Conservation (phyloP, 257 asterid genomes). For the Nemophila menziesii region DNA sequence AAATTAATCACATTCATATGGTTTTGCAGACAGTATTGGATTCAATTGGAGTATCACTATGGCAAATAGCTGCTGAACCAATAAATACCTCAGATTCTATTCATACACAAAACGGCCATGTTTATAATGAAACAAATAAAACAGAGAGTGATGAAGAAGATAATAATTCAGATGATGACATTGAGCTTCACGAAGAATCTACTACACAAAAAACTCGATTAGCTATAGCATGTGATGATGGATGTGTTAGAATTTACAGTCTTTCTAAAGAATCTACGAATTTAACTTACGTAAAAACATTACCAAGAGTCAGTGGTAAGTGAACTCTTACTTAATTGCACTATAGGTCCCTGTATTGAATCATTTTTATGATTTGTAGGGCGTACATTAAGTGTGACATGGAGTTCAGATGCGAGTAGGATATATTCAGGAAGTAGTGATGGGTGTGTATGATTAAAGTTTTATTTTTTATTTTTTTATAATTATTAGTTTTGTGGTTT, state of each 20-base stretch:
- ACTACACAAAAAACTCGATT: conserved; percentile 27
- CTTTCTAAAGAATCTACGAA: conserved; percentile 30
- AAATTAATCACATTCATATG: neutral
- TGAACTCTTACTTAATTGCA: conserved; percentile 9
- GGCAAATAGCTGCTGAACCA: conserved; percentile 93
- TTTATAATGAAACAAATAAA: conserved; percentile 23
- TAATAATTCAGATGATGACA: conserved; percentile 30
- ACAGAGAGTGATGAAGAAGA: conserved; percentile 46
- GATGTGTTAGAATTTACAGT: conserved; percentile 69
- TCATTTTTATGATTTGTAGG: conserved; percentile 28
- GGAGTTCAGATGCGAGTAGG: conserved; percentile 70
- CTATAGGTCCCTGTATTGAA: conserved; percentile 4
- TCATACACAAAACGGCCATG: conserved; percentile 44
- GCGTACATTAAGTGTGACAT: conserved; percentile 63
- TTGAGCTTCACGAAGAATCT: conserved; percentile 30
- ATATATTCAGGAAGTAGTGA: conserved; percentile 88
- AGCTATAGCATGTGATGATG: conserved; percentile 90
- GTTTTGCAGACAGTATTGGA: conserved; percentile 61
- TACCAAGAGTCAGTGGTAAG: conserved; percentile 96
- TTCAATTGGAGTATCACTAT: conserved; percentile 60
- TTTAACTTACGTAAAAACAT: conserved; percentile 36
- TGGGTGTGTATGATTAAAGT: conserved; percentile 40
- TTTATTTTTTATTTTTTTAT: neutral
- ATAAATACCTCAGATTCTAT: conserved; percentile 13
- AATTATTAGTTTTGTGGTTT: conserved; percentile 1